A percentile compares a stretch with the other conserved stretches of the same genome.
Evolutionary conservation across 306 rosid species (phyloP).

Genomic region (Chamaecrista fasciculata): DNA sequence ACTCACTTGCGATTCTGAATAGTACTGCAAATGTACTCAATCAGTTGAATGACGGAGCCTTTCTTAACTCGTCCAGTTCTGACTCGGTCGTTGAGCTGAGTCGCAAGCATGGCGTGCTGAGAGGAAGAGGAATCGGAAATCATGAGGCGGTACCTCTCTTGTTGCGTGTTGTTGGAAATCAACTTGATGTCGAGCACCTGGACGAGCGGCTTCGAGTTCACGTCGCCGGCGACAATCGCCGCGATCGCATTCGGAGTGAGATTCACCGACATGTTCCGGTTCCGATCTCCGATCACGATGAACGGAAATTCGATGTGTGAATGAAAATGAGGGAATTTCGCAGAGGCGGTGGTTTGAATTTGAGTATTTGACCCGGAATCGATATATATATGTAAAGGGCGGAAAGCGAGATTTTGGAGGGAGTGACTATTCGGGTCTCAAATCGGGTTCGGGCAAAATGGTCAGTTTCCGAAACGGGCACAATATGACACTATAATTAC

Average conservation of each 20-base stretch:
- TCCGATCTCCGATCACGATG: background rate
- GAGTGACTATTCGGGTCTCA: background rate
- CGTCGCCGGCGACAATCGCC: conserved; percentile 61
- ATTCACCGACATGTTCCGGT: conserved; percentile 63
- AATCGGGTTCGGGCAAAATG: background rate
- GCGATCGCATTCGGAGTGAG: conserved; percentile 81
- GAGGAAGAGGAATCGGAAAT: conserved; percentile 68
- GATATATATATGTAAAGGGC: background rate
- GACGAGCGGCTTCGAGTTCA: conserved; percentile 73
- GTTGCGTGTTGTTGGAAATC: conserved; percentile 41
- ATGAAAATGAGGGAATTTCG: background rate
- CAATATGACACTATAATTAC: conserved; percentile 11
- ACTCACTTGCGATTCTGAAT: conserved; percentile 74
- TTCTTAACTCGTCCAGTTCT: conserved; percentile 51
- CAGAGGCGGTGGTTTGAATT: background rate
- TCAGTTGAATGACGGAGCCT: conserved; percentile 85
- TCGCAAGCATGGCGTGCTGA: conserved; percentile 76
- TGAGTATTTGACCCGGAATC: background rate
- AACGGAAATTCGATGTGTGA: background rate
- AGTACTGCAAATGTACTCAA: conserved; percentile 68
- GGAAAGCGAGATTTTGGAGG: background rate
- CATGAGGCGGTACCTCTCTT: conserved; percentile 72
- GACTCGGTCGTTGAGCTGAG: conserved; percentile 71
- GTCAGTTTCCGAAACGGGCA: background rate
- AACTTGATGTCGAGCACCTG: conserved; percentile 69